These are phyloP conservation scores for Apiotrichum sp. DNA, from an alignment of 1,284 basidiomycete genomes.

Conservation along the genomic window DNA sequence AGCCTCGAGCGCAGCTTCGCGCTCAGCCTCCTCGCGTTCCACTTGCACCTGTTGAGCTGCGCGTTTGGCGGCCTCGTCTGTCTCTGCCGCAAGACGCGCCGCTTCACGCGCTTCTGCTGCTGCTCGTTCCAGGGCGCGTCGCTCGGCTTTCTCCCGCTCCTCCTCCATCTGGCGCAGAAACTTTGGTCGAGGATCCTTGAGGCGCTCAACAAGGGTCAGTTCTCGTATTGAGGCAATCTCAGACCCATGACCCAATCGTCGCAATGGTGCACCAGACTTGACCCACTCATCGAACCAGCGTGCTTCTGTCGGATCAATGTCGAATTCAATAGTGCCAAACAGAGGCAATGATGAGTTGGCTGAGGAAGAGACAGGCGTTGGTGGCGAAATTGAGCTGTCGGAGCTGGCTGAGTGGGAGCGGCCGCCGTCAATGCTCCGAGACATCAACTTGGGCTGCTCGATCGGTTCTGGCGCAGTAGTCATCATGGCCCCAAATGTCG, in stretches of 20 bases:
- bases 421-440: not conserved
- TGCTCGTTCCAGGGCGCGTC: not conserved
- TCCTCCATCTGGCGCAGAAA: slow-evolving; percentile 29
- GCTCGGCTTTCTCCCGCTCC: slow-evolving; percentile 3
- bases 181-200: slow-evolving; percentile 24
- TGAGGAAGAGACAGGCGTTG: slow-evolving; percentile 19
- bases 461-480: not conserved
- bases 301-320: slow-evolving; percentile 37
- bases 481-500: slow-evolving; percentile 2
- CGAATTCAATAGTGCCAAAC: slow-evolving; percentile 45
- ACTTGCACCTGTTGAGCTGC: not conserved
- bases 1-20: not conserved
- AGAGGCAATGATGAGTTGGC: slow-evolving; percentile 16
- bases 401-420: slow-evolving; percentile 7
- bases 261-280: slow-evolving; percentile 12
- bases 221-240: slow-evolving; percentile 21
- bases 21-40: not conserved
- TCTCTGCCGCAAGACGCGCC: not conserved
- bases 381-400: slow-evolving; percentile 16
- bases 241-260: slow-evolving; percentile 9
- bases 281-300: slow-evolving; percentile 37
- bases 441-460: not conserved
- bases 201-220: slow-evolving; percentile 28
- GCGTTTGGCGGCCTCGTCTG: not conserved
- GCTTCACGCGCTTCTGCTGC: not conserved